Evolutionary conservation across 768 basidiomycete species (phyloP), one percentile per base, ranked within the genome.

Genomic region (Artomyces pyxidatus): DNA sequence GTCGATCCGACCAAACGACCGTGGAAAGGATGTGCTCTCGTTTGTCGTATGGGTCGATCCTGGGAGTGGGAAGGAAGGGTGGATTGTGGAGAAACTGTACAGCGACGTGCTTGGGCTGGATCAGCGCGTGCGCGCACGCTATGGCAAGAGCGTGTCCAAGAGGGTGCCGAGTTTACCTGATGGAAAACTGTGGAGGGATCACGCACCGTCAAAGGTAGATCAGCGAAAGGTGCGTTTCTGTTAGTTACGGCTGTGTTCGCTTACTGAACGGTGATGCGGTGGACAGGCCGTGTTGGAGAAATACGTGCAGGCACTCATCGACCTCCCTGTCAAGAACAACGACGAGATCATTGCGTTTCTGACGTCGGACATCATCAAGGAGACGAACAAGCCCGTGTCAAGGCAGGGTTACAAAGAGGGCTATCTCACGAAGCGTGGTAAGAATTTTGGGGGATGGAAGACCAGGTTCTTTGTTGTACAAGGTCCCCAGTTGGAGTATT

Each of bases 391-490:
- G 53, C 85, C 88, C 2, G 87, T 87, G 17, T 78, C 79, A 70
- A 85, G 87, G 61, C 75, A 75, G 2, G 88, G 88, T 23, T 82
- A 93, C 69, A 96, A 95, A 66, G 90, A 95, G 65, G 95, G 94
- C 14, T 95, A 95, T 63, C 71, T 96, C 29, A 97, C 95, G 17
- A 97, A 97, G 69, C 77, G 92, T 50, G 94, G 94, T 19, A 92
- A 97, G 71, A 96, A 91, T 61, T 97, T 98, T 67, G 96, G 96
- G 39, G 93, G 95, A 2, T 94, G 91, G 95, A 94, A 95, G 63
- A 91, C 91, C 22, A 77, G 96, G 37, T 99, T 83, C 66, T 98
- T 98, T 59, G 91, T 97, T 7, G 73, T 97, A 22, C 85, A 90
- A 65, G 92, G 94, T 0, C 84, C 90, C 3, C 77, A 86, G 1